Percentiles rank a stretch among this genome's conserved stretches.
These are phyloP conservation scores for Penicillium psychrofluorescens DNA, from an alignment of 495 filamentous ascomycete species.

Conservation along the genomic window DNA sequence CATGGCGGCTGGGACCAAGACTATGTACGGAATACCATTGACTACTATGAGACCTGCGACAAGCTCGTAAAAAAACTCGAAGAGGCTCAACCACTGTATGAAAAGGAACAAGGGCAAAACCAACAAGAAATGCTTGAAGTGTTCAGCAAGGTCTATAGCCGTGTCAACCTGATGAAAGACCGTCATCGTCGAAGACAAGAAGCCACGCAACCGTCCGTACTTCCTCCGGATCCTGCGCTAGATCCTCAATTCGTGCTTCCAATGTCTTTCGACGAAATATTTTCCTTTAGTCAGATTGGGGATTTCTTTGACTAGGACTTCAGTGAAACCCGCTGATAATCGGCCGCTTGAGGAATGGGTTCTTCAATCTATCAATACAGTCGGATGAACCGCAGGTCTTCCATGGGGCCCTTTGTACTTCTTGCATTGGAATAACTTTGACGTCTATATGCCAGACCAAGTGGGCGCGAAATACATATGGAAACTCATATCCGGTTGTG, in stretches of 20 bases:
- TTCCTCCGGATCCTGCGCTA: background rate
- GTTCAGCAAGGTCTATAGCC: constrained; percentile 1
- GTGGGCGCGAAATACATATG: too few species aligned
- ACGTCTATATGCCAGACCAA: too few species aligned
- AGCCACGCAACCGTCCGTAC: constrained; percentile 1
- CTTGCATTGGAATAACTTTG: too few species aligned
- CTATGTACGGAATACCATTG: constrained; percentile 10
- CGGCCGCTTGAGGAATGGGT: too few species aligned
- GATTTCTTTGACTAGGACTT: too few species aligned
- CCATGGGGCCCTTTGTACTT: too few species aligned
- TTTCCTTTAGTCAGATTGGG: constrained; percentile 4
- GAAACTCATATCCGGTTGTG: background rate
- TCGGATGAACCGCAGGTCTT: too few species aligned
- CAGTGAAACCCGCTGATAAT: too few species aligned
- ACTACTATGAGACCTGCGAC: constrained; percentile 7
- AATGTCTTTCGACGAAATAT: constrained; percentile 8
- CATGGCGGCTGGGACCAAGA: constrained; percentile 11
- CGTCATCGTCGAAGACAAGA: constrained; percentile 8
- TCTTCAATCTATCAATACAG: too few species aligned
- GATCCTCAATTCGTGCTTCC: constrained; percentile 10
- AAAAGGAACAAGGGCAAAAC: background rate
- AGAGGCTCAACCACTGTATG: background rate
- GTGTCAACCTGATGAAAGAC: constrained; percentile 11
- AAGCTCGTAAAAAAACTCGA: constrained; percentile 4
- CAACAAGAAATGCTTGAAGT: constrained; percentile 7